phyloP scores from a whole-genome alignment of 2,329 filamentous ascomycete species.

The Monosporascus sp. region DNA sequence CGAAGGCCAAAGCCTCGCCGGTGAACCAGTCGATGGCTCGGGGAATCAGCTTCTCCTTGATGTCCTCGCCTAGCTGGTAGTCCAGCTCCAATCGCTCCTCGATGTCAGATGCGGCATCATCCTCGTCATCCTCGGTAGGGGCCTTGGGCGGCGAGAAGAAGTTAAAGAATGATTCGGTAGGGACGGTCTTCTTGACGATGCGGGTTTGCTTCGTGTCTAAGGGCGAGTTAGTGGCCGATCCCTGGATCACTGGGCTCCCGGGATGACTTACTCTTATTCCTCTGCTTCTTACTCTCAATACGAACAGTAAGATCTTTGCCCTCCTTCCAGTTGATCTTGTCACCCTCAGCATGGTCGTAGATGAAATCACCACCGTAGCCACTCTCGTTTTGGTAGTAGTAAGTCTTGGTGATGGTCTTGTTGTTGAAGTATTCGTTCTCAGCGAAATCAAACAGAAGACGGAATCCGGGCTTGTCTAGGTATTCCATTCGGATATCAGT shows the following conservation, averaged over 20 bases:
- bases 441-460: slow-evolving; percentile 93
- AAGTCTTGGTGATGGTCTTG: slow-evolving; percentile 96
- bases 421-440: slow-evolving; percentile 97
- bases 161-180: slow-evolving; percentile 98
- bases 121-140: slow-evolving; percentile 63
- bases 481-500: slow-evolving; percentile 98
- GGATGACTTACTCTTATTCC: slow-evolving; percentile 83
- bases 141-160: slow-evolving; percentile 96
- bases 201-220: slow-evolving; percentile 98
- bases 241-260: too few relatives aligned
- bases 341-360: slow-evolving; percentile 97
- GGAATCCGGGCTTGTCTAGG: slow-evolving; percentile 96
- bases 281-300: slow-evolving; percentile 98
- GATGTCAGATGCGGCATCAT: slow-evolving; percentile 79
- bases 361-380: slow-evolving; percentile 99
- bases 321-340: slow-evolving; percentile 95
- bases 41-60: slow-evolving; percentile 99
- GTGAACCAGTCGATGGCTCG: slow-evolving; percentile 99
- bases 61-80: slow-evolving; percentile 97
- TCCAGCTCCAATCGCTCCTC: slow-evolving; percentile 97
- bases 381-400: slow-evolving; percentile 98
- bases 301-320: slow-evolving; percentile 91
- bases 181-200: slow-evolving; percentile 98
- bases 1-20: slow-evolving; percentile 92
- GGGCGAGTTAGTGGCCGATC: slow-evolving; percentile 6